Conservation (phyloP, 2,329 filamentous ascomycete species). For the Didymella sp. region DNA sequence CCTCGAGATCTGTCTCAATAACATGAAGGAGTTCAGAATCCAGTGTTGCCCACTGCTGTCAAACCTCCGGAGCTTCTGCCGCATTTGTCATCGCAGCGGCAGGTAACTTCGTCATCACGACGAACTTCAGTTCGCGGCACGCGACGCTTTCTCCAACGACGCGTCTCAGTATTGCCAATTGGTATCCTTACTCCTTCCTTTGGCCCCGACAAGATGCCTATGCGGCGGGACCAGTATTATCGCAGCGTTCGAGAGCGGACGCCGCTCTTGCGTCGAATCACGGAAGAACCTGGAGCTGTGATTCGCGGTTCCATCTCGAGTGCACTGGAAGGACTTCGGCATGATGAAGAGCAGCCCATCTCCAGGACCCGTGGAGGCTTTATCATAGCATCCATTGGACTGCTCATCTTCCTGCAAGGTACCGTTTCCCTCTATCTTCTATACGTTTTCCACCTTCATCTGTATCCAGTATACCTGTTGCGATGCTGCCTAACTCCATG, state of each 20-base stretch:
- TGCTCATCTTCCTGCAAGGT: slow-evolving; percentile 68
- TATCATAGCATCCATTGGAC: slow-evolving; percentile 62
- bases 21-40: background rate
- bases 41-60: background rate
- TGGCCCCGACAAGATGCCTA: slow-evolving; percentile 8
- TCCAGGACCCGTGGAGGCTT: slow-evolving; percentile 42
- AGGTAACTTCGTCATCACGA: slow-evolving; percentile 12
- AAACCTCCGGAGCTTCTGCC: slow-evolving; percentile 10
- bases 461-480: background rate
- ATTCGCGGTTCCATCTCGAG: slow-evolving; percentile 34
- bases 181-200: background rate
- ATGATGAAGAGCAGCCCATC: slow-evolving; percentile 31
- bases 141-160: slow-evolving; percentile 21
- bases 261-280: slow-evolving; percentile 15
- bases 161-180: slow-evolving; percentile 16
- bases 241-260: slow-evolving; percentile 19
- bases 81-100: slow-evolving; percentile 20
- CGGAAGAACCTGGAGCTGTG: slow-evolving; percentile 39
- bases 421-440: slow-evolving; percentile 1
- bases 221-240: slow-evolving; percentile 16
- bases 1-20: background rate
- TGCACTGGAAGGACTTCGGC: slow-evolving; percentile 27
- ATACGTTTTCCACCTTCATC: background rate
- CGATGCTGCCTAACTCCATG: background rate
- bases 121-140: slow-evolving; percentile 9